Evolutionary conservation across 2,329 filamentous ascomycete genomes (phyloP), one percentile per base, ranked within the genome.

Genomic region (Pyrenophora graminea): DNA sequence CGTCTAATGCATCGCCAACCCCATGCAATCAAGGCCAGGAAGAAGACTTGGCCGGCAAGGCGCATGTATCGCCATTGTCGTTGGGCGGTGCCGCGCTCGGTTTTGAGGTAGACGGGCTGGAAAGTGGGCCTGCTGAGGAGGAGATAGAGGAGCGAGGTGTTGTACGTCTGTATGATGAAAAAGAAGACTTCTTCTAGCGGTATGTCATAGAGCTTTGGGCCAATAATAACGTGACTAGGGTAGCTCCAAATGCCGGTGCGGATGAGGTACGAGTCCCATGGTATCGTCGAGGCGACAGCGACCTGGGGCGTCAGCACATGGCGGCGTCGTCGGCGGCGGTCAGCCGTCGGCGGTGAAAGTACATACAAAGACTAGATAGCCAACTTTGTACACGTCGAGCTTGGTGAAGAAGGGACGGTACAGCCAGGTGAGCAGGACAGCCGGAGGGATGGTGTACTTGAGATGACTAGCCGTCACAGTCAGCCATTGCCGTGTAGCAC

Each of bases 241-340:
- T 90, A 91, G 8, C 83, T 85, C 88, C 88, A 91, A 64, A 91
- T 81, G 38, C 79, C 75, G 46, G 78, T 82, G 58, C 80, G 81
- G 61, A 91, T 88, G 34, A 91, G 79, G 69, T 89, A 89, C 7
- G 86, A 88, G 63, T 91, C 88, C 88, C 88, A 91, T 27, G 88
- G 88, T 21, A 87, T 84, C 0, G 88, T 90, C 3, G 87, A 82
- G 21, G 79, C 63, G 40, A 91, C 84, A 17, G 87, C 86, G 57
- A 89, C 79, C 75, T 80, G 52, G 32, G 6, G 18, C 47, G 63
- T 73, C 54, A 74, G 67, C 37, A 37, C 40, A 41, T 13, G 19
- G 27, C n/a, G 18, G 15, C 12, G n/a, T 21, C 17, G 34, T 30
- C 5, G 17, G 25, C 25, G 12, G 33, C 25, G 12, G 33, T 23